Evolutionary conservation across 1,139 yeast species (phyloP).

Genomic region (Chernovozyma aurita): DNA sequence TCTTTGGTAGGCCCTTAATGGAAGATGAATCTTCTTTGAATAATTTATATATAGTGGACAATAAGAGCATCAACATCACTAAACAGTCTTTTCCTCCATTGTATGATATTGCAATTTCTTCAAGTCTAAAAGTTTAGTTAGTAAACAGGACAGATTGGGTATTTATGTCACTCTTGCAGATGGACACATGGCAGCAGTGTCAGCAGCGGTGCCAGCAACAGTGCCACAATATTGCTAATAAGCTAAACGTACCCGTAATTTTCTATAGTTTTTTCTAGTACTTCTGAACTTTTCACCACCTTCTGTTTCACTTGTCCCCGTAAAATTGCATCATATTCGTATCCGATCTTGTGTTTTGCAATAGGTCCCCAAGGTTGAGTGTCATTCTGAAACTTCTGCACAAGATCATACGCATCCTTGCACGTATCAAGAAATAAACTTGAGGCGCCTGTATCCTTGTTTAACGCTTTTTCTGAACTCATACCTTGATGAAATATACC

Average conservation of each 20-base stretch:
- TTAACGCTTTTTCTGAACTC: too few relatives aligned
- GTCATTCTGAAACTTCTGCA: constrained; percentile 29
- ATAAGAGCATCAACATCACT: constrained; percentile 67
- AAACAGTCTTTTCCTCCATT: constrained; percentile 92
- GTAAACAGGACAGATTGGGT: constrained; percentile 17
- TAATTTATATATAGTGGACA: constrained; percentile 50
- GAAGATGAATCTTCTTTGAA: constrained; percentile 14
- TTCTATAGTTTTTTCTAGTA: constrained; percentile 27
- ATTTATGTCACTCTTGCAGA: too few relatives aligned
- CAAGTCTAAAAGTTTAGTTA: constrained; percentile 30
- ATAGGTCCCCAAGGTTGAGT: constrained; percentile 24
- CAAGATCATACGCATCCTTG: constrained; percentile 29
- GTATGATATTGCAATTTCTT: constrained; percentile 69
- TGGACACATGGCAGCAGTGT: neutral
- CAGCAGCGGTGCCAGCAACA: neutral
- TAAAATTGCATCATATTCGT: constrained; percentile 18
- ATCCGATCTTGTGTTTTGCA: constrained; percentile 17
- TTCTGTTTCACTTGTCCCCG: constrained; percentile 27
- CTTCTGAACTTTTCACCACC: constrained; percentile 25
- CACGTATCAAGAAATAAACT: constrained; percentile 16
- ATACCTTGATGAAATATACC: too few relatives aligned
- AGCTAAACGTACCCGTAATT: constrained; percentile 30
- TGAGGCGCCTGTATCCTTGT: neutral
- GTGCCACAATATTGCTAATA: neutral
- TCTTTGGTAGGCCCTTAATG: constrained; percentile 7